These are phyloP conservation scores for Fusarium circinatum DNA, from an alignment of 2,329 filamentous ascomycete species.

Conservation along the genomic window DNA sequence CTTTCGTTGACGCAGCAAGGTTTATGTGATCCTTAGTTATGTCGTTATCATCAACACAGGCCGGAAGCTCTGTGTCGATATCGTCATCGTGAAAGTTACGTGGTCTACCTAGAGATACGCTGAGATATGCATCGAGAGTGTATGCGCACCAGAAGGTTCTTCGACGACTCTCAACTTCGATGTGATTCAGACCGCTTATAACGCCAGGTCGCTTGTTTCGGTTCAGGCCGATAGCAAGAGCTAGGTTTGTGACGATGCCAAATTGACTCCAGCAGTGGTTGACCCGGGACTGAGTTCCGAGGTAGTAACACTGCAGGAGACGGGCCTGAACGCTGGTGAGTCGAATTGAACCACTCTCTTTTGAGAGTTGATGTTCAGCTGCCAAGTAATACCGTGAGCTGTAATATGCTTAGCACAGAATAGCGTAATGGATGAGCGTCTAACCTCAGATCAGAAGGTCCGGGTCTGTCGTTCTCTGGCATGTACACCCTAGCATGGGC, in stretches of 20 bases:
- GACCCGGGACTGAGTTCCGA: constrained; percentile 57
- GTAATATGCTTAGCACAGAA: neutral
- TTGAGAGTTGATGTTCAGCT: constrained; percentile 52
- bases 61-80: constrained; percentile 40
- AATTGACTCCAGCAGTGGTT: constrained; percentile 61
- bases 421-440: too few relatives aligned
- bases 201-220: constrained; percentile 26
- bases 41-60: constrained; percentile 37
- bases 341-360: constrained; percentile 52
- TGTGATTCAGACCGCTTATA: constrained; percentile 24
- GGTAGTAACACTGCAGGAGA: constrained; percentile 55
- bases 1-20: neutral
- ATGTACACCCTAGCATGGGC: constrained; percentile 60
- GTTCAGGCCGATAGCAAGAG: constrained; percentile 49
- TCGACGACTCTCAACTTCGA: constrained; percentile 38
- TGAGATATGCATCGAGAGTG: constrained; percentile 40
- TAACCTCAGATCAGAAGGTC: constrained; percentile 33
- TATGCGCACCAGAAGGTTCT: constrained; percentile 43
- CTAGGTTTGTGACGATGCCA: constrained; percentile 54
- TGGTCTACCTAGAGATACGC: constrained; percentile 37
- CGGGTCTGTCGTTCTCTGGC: constrained; percentile 40
- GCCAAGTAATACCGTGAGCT: constrained; percentile 40
- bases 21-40: constrained; percentile 34
- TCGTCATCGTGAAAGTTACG: constrained; percentile 42
- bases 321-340: constrained; percentile 55